Evolutionary conservation across 163 green algal species (phyloP).

Genomic region (Scenedesmus sp.): DNA sequence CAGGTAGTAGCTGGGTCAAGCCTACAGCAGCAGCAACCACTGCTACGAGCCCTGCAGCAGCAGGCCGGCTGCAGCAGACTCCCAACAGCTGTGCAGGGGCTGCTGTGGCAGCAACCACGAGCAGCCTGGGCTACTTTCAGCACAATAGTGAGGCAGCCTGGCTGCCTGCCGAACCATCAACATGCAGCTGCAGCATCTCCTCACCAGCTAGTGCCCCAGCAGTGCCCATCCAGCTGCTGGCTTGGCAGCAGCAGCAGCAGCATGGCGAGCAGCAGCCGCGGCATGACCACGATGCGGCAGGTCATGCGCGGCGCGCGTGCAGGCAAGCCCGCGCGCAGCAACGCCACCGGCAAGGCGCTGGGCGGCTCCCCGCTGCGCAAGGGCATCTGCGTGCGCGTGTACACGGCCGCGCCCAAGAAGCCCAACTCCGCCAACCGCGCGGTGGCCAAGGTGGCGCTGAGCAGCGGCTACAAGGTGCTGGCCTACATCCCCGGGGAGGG

Average conservation of each 20-base stretch:
- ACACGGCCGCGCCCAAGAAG: conserved; percentile 93
- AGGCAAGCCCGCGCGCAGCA: conserved; percentile 45
- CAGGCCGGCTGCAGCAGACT: conserved; percentile 6
- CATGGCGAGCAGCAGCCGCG: not conserved
- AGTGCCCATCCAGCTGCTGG: not conserved
- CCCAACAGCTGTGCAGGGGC: not conserved
- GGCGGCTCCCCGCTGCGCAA: conserved; percentile 57
- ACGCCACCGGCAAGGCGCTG: conserved; percentile 49
- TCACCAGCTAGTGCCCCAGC: not conserved
- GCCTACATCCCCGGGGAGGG: conserved; percentile 87
- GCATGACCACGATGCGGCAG: conserved; percentile 43
- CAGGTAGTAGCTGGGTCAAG: not conserved
- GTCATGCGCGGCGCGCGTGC: conserved; percentile 47
- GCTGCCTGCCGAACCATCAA: not conserved
- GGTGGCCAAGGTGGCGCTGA: conserved; percentile 87
- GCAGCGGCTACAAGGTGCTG: conserved; percentile 81
- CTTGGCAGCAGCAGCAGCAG: conserved; percentile 29
- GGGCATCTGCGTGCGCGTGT: conserved; percentile 80
- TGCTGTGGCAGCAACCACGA: not conserved
- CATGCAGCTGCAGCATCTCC: not conserved
- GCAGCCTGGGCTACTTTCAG: not conserved
- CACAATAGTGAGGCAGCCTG: not conserved
- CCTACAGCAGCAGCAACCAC: not conserved
- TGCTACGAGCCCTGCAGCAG: not conserved
- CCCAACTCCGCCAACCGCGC: conserved; percentile 94